A percentile compares a stretch with the other conserved stretches of the same genome.
These are phyloP conservation scores for Talaromyces sp. DNA, from an alignment of 2,329 filamentous ascomycete genomes.

Conservation along the genomic window DNA sequence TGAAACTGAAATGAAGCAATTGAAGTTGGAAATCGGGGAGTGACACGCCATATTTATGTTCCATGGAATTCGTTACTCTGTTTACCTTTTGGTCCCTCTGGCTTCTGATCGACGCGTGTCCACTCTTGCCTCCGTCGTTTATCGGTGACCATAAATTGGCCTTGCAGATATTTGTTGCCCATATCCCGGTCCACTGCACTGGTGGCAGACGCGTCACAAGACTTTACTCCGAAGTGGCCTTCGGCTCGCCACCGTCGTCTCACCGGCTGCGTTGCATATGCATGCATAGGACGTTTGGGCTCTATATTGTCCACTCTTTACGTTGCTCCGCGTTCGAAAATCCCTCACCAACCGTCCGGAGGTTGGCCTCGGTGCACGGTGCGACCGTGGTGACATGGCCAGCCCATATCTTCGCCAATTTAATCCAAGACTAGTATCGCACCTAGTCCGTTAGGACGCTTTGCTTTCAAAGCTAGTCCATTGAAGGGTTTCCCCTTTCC, in stretches of 20 bases:
- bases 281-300: slow-evolving; percentile 26
- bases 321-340: slow-evolving; percentile 28
- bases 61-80: slow-evolving; percentile 14
- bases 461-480: neutral
- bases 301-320: slow-evolving; percentile 31
- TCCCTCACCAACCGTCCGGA: slow-evolving; percentile 27
- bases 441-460: slow-evolving; percentile 2
- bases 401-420: neutral
- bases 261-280: slow-evolving; percentile 31
- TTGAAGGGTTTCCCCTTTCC: neutral
- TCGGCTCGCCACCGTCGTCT: slow-evolving; percentile 27
- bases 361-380: neutral
- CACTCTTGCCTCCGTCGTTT: slow-evolving; percentile 25
- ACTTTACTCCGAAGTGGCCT: slow-evolving; percentile 21
- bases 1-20: slow-evolving; percentile 28
- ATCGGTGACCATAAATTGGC: slow-evolving; percentile 26
- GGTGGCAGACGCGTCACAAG: slow-evolving; percentile 31
- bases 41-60: slow-evolving; percentile 36
- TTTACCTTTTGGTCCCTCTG: neutral
- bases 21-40: slow-evolving; percentile 22
- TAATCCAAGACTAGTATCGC: slow-evolving; percentile 5
- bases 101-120: slow-evolving; percentile 21
- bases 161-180: slow-evolving; percentile 21
- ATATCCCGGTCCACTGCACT: slow-evolving; percentile 29
- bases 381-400: slow-evolving; percentile 5